Conservation (phyloP, 306 rosid species). For the barrel medic (Medicago truncatula) region MtrunA17r5.0-ANR NC_053049.1:11074001-11074500, state of each 20-base stretch:
- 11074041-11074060: no score
- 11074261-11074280: background rate
- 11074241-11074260: slow-evolving; percentile 9
- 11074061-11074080: no score
- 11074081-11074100: no score
- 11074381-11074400: slow-evolving; percentile 91
- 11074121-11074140: no score
- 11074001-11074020: no score
- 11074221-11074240: background rate
- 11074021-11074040: no score
- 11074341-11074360: slow-evolving; percentile 75
- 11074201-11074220: no score
- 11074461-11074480: slow-evolving; percentile 22
- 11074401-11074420: slow-evolving; percentile 90
- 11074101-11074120: no score
- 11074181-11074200: no score
- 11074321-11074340: slow-evolving; percentile 90
- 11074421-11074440: slow-evolving; percentile 92
- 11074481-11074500: no score
- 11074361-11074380: slow-evolving; percentile 88
- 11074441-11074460: slow-evolving; percentile 22
- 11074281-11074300: slow-evolving; percentile 84
- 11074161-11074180: no score
- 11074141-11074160: no score
- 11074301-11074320: slow-evolving; percentile 83